phyloP scores from a whole-genome alignment of 768 basidiomycete species.

The Cubamyces sp. region DNA sequence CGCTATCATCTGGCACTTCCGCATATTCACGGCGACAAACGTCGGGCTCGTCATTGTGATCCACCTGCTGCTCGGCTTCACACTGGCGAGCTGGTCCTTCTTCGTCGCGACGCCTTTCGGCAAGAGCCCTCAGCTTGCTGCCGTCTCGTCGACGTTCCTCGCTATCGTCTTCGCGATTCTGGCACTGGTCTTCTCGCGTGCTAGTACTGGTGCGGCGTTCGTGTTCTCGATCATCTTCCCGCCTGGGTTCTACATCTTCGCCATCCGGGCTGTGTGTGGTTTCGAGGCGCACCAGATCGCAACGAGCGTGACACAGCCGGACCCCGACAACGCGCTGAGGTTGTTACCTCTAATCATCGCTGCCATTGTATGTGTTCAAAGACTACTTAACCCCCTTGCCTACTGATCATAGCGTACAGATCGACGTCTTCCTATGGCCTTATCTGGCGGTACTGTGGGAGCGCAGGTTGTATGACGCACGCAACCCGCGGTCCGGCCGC shows the following conservation, averaged over 20 bases:
- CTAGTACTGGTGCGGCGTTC: conserved; percentile 49
- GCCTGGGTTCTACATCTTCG: conserved; percentile 76
- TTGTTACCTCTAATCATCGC: conserved; percentile 65
- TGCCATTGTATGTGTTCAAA: conserved; percentile 53
- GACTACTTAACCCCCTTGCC: background rate
- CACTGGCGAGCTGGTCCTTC: conserved; percentile 73
- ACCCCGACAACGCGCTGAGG: conserved; percentile 60
- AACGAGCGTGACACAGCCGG: conserved; percentile 56
- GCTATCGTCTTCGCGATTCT: conserved; percentile 69
- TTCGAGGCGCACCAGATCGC: conserved; percentile 63
- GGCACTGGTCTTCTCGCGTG: conserved; percentile 54
- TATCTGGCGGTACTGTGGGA: conserved; percentile 65
- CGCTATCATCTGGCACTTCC: conserved; percentile 63
- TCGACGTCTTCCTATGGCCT: conserved; percentile 78
- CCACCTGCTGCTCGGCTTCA: conserved; percentile 69
- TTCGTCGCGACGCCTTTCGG: conserved; percentile 72
- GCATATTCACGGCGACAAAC: conserved; percentile 66
- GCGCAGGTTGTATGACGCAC: conserved; percentile 62
- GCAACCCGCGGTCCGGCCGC: conserved; percentile 37
- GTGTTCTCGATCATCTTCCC: conserved; percentile 75
- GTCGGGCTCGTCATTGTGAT: conserved; percentile 62
- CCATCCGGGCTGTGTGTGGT: conserved; percentile 65
- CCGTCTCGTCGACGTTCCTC: conserved; percentile 66
- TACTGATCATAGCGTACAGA: conserved; percentile 40
- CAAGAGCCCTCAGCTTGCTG: conserved; percentile 73